Base-by-base conservation (phyloP, 2,329 filamentous ascomycete species). In the Botrytis squamosa region DNA sequence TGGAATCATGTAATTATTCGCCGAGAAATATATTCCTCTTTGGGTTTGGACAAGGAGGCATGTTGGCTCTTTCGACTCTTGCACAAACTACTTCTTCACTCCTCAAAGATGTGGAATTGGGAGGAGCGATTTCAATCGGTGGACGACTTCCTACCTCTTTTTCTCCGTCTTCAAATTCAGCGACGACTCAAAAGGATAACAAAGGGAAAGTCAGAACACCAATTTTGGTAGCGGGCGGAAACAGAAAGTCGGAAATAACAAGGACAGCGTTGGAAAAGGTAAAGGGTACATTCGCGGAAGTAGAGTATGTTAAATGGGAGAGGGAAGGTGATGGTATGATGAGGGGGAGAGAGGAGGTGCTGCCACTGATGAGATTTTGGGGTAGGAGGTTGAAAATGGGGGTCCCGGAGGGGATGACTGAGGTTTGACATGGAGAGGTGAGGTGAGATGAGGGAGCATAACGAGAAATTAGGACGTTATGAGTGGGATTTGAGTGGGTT, bases 301-400 rank as follows among this genome's bases (percentile, higher is more conserved):
- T 93, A 36, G 86, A 89, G 81, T 86, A 91, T 76, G 90, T 90
- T 73, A 88, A 88, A 79, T 96, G 93, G 89, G 88, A 86, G 79
- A 89, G 91, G 80, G 82, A 82, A 4, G 92, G 91, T 9, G 93
- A 97, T 82, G 88, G 87, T 1, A 97, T 98, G 95, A 94, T 94
- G n/a, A 85, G 86, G 64, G 91, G 87, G 80, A 86, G 92, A 71
- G 94, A 97, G 18, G 95, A 98, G 85, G 95, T 97, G 87, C 80
- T 95, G 79, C 94, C 95, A 0, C 88, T 98, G 75, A 98, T 98
- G 94, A 89, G 92, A 80, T 98, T 91, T 78, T 88, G 94, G 78
- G 91, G 91, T 0, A 87, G 91, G 69, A 87, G 91, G 79, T 82
- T 96, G 75, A 84, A 82, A 62, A 85, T 83, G 72, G 87, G 87